A percentile compares a stretch with the other conserved stretches of the same genome.
phyloP scores from a whole-genome alignment of 208 protist species.

The Acanthamoeba culbertsoni region DNA sequence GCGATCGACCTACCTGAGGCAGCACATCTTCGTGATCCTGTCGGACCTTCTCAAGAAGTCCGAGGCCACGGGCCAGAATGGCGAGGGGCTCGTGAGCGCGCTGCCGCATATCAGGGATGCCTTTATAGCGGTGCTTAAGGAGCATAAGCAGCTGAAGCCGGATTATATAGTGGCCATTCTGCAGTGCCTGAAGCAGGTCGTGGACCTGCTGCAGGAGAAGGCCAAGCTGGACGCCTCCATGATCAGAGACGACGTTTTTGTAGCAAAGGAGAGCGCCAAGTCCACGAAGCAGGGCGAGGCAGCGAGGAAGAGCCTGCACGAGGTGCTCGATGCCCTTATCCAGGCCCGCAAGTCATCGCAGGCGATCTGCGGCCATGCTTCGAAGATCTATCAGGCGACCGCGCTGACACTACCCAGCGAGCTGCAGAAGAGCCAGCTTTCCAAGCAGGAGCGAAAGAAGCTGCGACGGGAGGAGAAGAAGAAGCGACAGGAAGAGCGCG shows the following conservation, averaged over 20 bases:
- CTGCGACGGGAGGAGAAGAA: constrained; percentile 28
- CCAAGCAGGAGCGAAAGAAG: constrained; percentile 34
- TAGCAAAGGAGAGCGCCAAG: not conserved
- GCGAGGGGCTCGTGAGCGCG: not conserved
- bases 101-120: constrained; percentile 7
- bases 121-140: not conserved
- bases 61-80: constrained; percentile 35
- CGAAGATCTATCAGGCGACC: not conserved
- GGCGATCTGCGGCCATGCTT: not conserved
- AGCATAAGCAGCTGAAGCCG: constrained; percentile 32
- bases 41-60: constrained; percentile 25
- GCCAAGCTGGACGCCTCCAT: not conserved
- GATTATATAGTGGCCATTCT: not conserved
- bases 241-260: not conserved
- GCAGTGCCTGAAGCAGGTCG: constrained; percentile 48
- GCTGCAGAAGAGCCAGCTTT: constrained; percentile 39
- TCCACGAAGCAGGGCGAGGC: not conserved
- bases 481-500: constrained; percentile 48
- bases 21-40: constrained; percentile 21
- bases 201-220: not conserved
- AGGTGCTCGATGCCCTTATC: not conserved
- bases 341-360: not conserved
- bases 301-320: constrained; percentile 14
- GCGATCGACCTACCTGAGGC: constrained; percentile 4
- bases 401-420: not conserved